A percentile compares a stretch with the other conserved stretches of the same genome.
These are phyloP conservation scores for Volutella citrinella DNA, from an alignment of 2,329 filamentous ascomycete species.

Conservation along the genomic window DNA sequence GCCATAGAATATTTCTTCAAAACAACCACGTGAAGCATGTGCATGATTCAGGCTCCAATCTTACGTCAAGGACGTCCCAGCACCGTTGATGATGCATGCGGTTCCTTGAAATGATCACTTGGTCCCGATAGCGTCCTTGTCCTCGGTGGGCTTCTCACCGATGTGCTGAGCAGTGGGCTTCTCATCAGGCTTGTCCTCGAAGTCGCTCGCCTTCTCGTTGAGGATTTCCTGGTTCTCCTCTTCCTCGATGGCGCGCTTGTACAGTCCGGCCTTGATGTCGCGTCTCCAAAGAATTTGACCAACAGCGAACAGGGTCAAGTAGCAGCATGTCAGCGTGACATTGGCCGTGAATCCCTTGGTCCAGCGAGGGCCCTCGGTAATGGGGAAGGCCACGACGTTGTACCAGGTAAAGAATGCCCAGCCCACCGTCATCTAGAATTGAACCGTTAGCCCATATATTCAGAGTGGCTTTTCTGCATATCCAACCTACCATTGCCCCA, in stretches of 20 bases:
- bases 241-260: slow-evolving; percentile 17
- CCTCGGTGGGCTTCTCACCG: too few relatives aligned
- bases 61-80: too few relatives aligned
- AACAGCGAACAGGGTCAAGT: slow-evolving; percentile 27
- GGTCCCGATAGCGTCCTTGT: too few relatives aligned
- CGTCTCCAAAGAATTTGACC: slow-evolving; percentile 30
- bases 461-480: accelerated
- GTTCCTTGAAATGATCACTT: too few relatives aligned
- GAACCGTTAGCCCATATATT: background rate
- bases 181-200: too few relatives aligned
- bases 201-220: slow-evolving; percentile 20
- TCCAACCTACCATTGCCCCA: slow-evolving; percentile 20
- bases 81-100: too few relatives aligned
- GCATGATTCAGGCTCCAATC: too few relatives aligned
- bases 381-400: slow-evolving; percentile 19
- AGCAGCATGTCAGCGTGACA: slow-evolving; percentile 22
- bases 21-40: too few relatives aligned
- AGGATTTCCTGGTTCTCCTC: slow-evolving; percentile 21
- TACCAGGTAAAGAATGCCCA: slow-evolving; percentile 24
- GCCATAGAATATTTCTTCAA: too few relatives aligned
- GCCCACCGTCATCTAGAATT: slow-evolving; percentile 26
- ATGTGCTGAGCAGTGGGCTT: too few relatives aligned
- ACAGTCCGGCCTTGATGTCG: slow-evolving; percentile 22
- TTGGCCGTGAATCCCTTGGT: slow-evolving; percentile 21
- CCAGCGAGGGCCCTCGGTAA: slow-evolving; percentile 17